Percentiles rank a stretch among this genome's conserved stretches.
These are phyloP conservation scores for Dactylellina sp. DNA, from an alignment of 2,329 filamentous ascomycete genomes.

Conservation along the genomic window DNA sequence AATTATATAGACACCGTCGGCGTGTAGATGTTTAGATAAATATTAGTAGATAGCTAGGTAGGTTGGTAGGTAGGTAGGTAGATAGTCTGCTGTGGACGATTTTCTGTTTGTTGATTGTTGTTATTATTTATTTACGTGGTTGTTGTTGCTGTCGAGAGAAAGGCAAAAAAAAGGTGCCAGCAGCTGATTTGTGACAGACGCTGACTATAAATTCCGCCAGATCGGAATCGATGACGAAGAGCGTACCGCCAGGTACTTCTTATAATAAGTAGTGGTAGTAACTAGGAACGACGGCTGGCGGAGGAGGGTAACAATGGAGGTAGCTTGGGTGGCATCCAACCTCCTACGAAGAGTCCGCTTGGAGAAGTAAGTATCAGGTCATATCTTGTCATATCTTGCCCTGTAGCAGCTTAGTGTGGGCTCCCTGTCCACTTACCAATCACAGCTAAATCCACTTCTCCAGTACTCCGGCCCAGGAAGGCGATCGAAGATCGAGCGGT, in stretches of 20 bases:
- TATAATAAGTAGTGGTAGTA: conserved; percentile 1
- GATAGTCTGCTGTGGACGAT: background rate
- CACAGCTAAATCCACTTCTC: conserved; percentile 24
- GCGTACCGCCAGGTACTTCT: conserved; percentile 29
- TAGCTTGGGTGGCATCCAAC: conserved; percentile 41
- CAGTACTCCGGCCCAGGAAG: conserved; percentile 47
- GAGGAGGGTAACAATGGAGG: background rate
- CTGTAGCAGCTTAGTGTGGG: conserved; percentile 30
- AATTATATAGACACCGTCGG: no score
- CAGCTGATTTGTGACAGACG: background rate
- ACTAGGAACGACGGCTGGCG: background rate
- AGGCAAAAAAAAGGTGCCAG: background rate
- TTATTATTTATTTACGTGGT: background rate
- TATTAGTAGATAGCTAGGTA: conserved; percentile 4
- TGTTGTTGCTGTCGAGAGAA: background rate
- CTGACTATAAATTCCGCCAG: conserved; percentile 37
- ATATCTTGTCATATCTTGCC: conserved; percentile 54
- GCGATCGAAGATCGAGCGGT: conserved; percentile 48
- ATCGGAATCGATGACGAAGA: conserved; percentile 56
- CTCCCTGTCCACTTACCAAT: conserved; percentile 51
- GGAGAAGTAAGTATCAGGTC: conserved; percentile 55
- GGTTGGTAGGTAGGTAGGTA: conserved; percentile 5
- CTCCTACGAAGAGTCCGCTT: conserved; percentile 39
- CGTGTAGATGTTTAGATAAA: background rate
- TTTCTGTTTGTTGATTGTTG: no score